Percentiles rank a stretch among this genome's conserved stretches.
Conservation (phyloP, 1,139 yeast genomes). For the Ogataea hybrid region DNA sequence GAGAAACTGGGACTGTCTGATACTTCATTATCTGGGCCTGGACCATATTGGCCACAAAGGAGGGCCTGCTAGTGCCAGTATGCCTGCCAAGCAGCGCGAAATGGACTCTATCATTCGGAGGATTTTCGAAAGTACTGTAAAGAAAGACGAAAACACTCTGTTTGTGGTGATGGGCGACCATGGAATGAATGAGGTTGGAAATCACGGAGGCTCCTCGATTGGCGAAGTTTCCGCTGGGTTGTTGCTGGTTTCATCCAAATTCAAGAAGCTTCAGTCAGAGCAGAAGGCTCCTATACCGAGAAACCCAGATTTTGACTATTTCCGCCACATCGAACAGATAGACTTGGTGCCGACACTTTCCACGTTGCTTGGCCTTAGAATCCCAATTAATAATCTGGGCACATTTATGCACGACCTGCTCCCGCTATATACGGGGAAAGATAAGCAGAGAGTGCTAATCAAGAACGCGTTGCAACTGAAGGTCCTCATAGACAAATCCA, state of each 20-base stretch:
- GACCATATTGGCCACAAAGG: slow-evolving; percentile 99
- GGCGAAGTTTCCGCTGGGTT: slow-evolving; percentile 92
- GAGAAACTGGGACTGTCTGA: slow-evolving; percentile 74
- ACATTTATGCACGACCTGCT: slow-evolving; percentile 59
- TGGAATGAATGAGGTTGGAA: slow-evolving; percentile 93
- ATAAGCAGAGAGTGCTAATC: slow-evolving; percentile 41
- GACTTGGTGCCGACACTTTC: slow-evolving; percentile 88
- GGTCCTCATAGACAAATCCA: slow-evolving; percentile 30
- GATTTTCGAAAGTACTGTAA: slow-evolving; percentile 46
- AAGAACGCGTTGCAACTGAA: slow-evolving; percentile 67
- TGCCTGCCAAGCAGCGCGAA: slow-evolving; percentile 79
- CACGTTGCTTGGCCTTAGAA: slow-evolving; percentile 69
- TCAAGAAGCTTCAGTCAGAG: slow-evolving; percentile 33
- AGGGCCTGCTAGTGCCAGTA: slow-evolving; percentile 77
- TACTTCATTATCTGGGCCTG: slow-evolving; percentile 86
- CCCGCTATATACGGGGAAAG: slow-evolving; percentile 40
- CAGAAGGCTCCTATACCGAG: slow-evolving; percentile 42
- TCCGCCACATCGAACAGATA: slow-evolving; percentile 62
- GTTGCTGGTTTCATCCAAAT: slow-evolving; percentile 62
- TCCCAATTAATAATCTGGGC: slow-evolving; percentile 87
- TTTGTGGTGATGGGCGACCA: slow-evolving; percentile 88
- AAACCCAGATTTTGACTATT: slow-evolving; percentile 49
- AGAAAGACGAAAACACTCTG: slow-evolving; percentile 52
- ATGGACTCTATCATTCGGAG: slow-evolving; percentile 69
- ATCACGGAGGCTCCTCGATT: slow-evolving; percentile 91